Evolutionary conservation across 768 basidiomycete species (phyloP), one percentile per base, ranked within the genome.

Genomic region (Terana coerulea): DNA sequence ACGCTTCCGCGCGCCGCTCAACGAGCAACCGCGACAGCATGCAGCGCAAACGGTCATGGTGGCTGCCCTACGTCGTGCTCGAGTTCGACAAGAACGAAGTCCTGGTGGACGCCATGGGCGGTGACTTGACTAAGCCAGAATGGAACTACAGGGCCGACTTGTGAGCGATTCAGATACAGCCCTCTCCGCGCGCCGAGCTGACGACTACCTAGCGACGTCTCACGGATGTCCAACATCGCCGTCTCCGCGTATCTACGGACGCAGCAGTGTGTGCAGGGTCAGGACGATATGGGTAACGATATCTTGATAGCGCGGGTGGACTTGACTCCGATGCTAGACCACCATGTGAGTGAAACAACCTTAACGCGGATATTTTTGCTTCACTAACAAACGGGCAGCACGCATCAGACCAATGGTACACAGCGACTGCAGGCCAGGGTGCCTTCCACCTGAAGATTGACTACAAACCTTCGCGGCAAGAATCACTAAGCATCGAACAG

Each of bases 71-170:
- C 60, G 89, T 98, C 65, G 97, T 98, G 35, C 84, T 99, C 59
- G 95, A 98, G 71, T 95, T 95, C 74, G 90, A 93, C 73, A 93
- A 92, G 77, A 98, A 98, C 69, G 95, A 98, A 68, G 85, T 98
- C 60, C 73, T 99, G 58, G 86, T 98, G 51, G 95, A 98, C 72
- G 94, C 95, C 10, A 78, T 98, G 62, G 94, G 91, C 8, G 97
- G 95, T n/a, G 92, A 98, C 68, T 79, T 98, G 44, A 63, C 80
- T 11, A 84, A 77, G 59, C 97, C 97, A 3, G 79, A 91, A 44
- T 99, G 97, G 95, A 93, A 95, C 72, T 98, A 95, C 64, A 82
- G 88, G 33, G 91, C 97, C 26, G 84, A 93, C 55, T 99, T 98
- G 93, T 97, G 67, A 64, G 91, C 45, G 45, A 46, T 12, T 80